phyloP scores from a whole-genome alignment of 2,329 filamentous ascomycete genomes.

The Fusarium sp. region DNA sequence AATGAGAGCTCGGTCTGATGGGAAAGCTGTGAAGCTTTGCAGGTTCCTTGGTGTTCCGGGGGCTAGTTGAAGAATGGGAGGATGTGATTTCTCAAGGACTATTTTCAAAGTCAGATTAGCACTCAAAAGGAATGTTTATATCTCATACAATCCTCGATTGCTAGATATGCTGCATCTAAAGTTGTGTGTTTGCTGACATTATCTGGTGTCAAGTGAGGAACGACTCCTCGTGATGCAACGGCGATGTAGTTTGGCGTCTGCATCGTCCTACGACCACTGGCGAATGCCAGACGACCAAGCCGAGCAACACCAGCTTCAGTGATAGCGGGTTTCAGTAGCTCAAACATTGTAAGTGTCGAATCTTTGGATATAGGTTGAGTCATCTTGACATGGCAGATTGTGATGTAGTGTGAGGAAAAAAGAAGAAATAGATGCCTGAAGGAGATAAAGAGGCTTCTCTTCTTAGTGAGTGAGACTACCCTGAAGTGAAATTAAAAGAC shows the following conservation, averaged over 20 bases:
- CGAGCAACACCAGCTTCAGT: constrained; percentile 66
- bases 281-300: constrained; percentile 75
- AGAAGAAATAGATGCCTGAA: background rate
- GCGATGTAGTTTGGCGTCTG: constrained; percentile 87
- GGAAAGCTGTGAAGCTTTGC: constrained; percentile 81
- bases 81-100: constrained; percentile 69
- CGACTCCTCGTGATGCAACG: constrained; percentile 82
- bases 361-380: constrained; percentile 40
- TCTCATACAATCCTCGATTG: constrained; percentile 89
- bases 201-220: constrained; percentile 93
- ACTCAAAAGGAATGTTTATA: background rate
- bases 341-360: constrained; percentile 56
- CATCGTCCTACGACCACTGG: constrained; percentile 72
- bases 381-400: constrained; percentile 49
- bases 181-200: constrained; percentile 75
- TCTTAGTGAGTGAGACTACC: background rate
- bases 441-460: background rate
- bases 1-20: constrained; percentile 74
- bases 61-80: constrained; percentile 63
- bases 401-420: background rate
- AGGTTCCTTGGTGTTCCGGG: constrained; percentile 67
- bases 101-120: constrained; percentile 14
- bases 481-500: background rate
- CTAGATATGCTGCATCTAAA: constrained; percentile 80
- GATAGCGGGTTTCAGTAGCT: constrained; percentile 59